These are phyloP conservation scores for Myriosclerotinia curreyana DNA, from an alignment of 2,329 filamentous ascomycete species.

Conservation along the genomic window DNA sequence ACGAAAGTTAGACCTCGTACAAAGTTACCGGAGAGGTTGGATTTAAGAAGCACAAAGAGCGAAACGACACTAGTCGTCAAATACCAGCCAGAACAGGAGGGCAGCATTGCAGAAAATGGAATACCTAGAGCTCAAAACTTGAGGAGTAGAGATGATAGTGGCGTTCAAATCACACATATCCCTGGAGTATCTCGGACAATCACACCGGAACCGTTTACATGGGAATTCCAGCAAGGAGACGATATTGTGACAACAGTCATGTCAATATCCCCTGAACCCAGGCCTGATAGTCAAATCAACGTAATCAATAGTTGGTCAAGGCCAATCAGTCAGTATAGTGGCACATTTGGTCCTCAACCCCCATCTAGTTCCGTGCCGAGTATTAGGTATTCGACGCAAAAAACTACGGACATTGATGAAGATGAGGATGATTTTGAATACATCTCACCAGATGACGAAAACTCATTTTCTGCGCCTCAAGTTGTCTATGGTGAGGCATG, in stretches of 20 bases:
- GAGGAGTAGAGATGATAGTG: background rate
- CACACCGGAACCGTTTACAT: background rate
- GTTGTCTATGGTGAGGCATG: constrained; percentile 36
- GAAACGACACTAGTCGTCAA: background rate
- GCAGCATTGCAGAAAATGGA: background rate
- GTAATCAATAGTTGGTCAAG: background rate
- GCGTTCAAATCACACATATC: constrained; percentile 9
- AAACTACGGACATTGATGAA: constrained; percentile 13
- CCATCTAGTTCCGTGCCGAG: background rate
- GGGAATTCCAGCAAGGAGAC: constrained; percentile 16
- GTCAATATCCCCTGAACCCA: constrained; percentile 24
- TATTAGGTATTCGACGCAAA: constrained; percentile 11
- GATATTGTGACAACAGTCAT: constrained; percentile 29
- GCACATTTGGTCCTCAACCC: constrained; percentile 20
- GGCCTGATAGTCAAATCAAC: background rate
- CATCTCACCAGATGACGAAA: constrained; percentile 22
- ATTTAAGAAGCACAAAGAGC: constrained; percentile 12
- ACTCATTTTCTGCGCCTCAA: constrained; percentile 23
- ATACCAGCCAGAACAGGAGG: background rate
- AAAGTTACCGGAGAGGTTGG: background rate
- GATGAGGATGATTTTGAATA: constrained; percentile 25
- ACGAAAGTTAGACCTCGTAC: background rate
- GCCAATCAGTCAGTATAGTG: constrained; percentile 12
- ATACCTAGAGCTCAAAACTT: background rate
- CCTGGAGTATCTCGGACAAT: constrained; percentile 12